Percentiles rank a stretch among this genome's conserved stretches.
Evolutionary conservation across 345 rosid species (phyloP).

Genomic region (Adansonia digitata): DNA sequence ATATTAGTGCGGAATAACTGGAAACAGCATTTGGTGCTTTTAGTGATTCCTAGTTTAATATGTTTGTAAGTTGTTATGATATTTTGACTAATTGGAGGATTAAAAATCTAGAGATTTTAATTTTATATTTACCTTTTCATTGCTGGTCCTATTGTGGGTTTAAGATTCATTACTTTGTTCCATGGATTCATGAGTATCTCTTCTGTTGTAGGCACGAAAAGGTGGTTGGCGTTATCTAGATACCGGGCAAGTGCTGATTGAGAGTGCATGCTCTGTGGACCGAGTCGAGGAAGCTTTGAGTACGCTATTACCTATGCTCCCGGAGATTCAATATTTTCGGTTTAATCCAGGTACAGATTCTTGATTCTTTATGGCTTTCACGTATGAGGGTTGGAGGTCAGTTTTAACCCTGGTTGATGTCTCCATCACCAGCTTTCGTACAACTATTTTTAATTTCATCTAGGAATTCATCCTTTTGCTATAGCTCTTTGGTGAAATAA

Average conservation of each 20-base stretch:
- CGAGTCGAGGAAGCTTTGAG: constrained; percentile 97
- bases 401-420: background rate
- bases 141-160: background rate
- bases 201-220: constrained; percentile 57
- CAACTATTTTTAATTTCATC: background rate
- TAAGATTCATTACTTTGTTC: background rate
- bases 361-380: constrained; percentile 1
- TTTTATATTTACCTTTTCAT: background rate
- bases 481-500: constrained; percentile 4
- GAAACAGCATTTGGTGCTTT: background rate
- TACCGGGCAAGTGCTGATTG: constrained; percentile 96
- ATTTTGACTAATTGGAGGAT: background rate
- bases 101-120: background rate
- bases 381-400: background rate
- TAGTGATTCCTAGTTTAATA: background rate
- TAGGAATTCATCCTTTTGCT: background rate
- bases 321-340: constrained; percentile 85
- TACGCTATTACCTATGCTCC: constrained; percentile 89
- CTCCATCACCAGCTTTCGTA: background rate
- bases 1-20: background rate
- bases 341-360: constrained; percentile 74
- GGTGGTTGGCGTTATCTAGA: constrained; percentile 99
- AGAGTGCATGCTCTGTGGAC: constrained; percentile 98
- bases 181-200: constrained; percentile 4
- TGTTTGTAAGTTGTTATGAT: background rate